Evolutionary conservation across 495 filamentous ascomycete species (phyloP), one percentile per base, ranked within the genome.

Genomic region (Arthonia radiata): DNA sequence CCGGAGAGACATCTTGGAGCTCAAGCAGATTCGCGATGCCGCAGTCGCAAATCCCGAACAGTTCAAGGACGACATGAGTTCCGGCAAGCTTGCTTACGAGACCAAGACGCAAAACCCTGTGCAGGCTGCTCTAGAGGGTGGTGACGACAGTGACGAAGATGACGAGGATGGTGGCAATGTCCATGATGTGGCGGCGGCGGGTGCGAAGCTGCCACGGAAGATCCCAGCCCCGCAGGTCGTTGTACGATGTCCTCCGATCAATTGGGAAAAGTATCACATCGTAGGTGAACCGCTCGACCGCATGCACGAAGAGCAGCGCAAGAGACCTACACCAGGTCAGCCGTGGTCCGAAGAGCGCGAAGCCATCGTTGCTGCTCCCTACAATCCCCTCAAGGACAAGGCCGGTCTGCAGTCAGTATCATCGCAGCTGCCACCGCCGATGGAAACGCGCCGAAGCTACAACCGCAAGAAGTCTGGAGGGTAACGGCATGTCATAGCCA

Each of bases 211-310:
- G 17, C 54, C 52, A 11, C n/a, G n/a, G n/a, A 53, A 47, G 13
- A 59, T 92, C 1, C 80, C 81, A 0, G 56, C 54, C 12, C 64
- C 74, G n/a, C 81, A 92, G 49, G 79, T 68, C 36, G 52, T 92
- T 2, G 64, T 86, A 5, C 70, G 80, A 18, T 73, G 66, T 52
- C 81, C 81, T 14, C 69, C 76, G 2, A 63, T 92, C 32, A 89
- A 89, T 51, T 92, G 81, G 81, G 63, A 64, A 4, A 78, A 89
- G 42, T 92, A 92, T 43, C 71, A 71, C 31, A 55, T 90, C 11
- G 67, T 80, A 1, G 80, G 79, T 15, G 70, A 74, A 30, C 56
- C 71, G 7, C 49, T 92, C 24, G 77, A 90, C 42, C 71, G 69
- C 45, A 54, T 90, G 36, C 81, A 92, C 49, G 59, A 64, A 30